Conservation (phyloP, 202 grass and related monocot species). For the Bolboschoenoplectus hybrid region DNA sequence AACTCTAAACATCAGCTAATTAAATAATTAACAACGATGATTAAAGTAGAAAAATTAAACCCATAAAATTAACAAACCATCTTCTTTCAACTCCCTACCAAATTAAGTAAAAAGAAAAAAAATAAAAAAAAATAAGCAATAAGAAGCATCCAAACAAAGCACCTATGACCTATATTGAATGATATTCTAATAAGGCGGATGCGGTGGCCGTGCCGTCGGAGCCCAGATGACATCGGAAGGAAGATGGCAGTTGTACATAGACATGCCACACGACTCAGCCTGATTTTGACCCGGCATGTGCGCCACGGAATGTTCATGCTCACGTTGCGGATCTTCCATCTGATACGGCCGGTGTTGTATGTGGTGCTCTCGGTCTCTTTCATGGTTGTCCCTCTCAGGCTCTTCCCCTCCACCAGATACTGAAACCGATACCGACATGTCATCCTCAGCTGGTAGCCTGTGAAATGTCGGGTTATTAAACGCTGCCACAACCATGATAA, state of each 20-base stretch:
- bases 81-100: conserved; percentile 8
- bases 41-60: conserved; percentile 6
- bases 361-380: conserved; percentile 44
- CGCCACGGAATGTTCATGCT: not conserved
- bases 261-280: conserved; percentile 48
- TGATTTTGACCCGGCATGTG: conserved; percentile 29
- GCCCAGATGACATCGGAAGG: conserved; percentile 72
- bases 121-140: not conserved
- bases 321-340: not conserved
- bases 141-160: conserved; percentile 36
- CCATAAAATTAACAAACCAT: conserved; percentile 31
- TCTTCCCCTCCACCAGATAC: conserved; percentile 55
- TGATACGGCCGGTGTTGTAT: conserved; percentile 45
- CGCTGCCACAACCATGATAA: conserved; percentile 70
- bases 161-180: conserved; percentile 33
- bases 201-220: conserved; percentile 45
- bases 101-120: not conserved
- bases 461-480: conserved; percentile 92
- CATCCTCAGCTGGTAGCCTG: conserved; percentile 70
- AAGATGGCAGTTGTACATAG: conserved; percentile 64
- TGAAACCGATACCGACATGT: conserved; percentile 54
- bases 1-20: conserved; percentile 6
- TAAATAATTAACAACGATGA: conserved; percentile 25
- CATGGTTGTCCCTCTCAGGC: conserved; percentile 50
- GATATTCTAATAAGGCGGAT: conserved; percentile 55